phyloP scores from a whole-genome alignment of 495 filamentous ascomycete species.

The Lindgomyces ingoldianus region DNA sequence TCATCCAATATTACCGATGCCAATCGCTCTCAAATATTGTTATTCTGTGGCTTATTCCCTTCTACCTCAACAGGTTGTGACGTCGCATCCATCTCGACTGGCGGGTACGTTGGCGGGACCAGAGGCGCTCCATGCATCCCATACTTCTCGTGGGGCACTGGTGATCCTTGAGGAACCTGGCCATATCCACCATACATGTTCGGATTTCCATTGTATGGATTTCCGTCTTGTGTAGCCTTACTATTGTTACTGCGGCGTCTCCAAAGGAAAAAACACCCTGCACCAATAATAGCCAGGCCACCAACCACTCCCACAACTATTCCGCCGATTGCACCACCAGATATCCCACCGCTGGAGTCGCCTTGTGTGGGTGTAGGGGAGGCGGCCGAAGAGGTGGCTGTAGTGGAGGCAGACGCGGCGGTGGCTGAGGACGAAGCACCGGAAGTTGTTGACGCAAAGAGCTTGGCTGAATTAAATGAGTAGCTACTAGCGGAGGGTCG shows the following conservation, averaged over 20 bases:
- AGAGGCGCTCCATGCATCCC: background rate
- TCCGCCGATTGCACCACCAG: constrained; percentile 9
- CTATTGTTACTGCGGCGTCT: background rate
- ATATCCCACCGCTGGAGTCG: background rate
- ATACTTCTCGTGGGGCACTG: background rate
- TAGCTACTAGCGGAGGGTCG: background rate
- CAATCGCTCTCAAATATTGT: background rate
- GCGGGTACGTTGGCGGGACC: background rate
- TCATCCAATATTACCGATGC: background rate
- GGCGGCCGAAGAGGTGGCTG: background rate
- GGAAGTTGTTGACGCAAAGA: background rate
- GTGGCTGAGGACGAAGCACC: background rate
- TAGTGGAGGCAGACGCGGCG: background rate
- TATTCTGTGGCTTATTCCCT: background rate
- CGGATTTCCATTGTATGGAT: background rate
- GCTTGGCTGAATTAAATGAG: background rate
- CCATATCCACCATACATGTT: background rate
- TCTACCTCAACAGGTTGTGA: background rate
- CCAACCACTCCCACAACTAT: constrained; percentile 11
- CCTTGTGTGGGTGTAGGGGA: background rate
- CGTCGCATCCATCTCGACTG: background rate
- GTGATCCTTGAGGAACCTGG: no score
- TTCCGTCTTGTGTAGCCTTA: background rate
- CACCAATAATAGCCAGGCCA: constrained; percentile 1
- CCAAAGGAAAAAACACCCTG: constrained; percentile 2